Percentiles rank a stretch among this genome's conserved stretches.
These are phyloP conservation scores for Penicillium soppii DNA, from an alignment of 495 filamentous ascomycete genomes.

Conservation along the genomic window DNA sequence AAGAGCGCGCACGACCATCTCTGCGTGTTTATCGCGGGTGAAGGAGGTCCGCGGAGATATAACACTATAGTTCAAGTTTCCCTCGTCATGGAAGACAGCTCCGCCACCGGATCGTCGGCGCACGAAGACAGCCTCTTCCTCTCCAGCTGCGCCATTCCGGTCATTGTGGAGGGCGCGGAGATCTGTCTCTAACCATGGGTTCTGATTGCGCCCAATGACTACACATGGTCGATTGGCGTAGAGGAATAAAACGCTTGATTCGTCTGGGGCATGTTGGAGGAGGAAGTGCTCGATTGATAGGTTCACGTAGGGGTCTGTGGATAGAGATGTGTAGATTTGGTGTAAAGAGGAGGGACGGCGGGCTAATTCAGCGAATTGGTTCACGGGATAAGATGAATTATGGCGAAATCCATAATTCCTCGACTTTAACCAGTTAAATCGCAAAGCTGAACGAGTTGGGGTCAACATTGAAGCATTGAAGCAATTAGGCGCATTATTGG, in stretches of 20 bases:
- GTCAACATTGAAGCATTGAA: too few relatives aligned
- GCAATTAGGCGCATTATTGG: constrained; percentile 12
- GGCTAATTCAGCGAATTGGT: constrained; percentile 44
- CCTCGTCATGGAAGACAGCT: constrained; percentile 87
- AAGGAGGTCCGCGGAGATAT: constrained; percentile 75
- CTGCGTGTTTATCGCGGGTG: constrained; percentile 80
- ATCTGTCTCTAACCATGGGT: constrained; percentile 92
- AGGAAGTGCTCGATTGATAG: constrained; percentile 94
- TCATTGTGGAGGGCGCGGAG: constrained; percentile 54
- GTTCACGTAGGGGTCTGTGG: constrained; percentile 79
- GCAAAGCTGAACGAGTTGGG: too few relatives aligned
- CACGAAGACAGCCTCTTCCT: constrained; percentile 57
- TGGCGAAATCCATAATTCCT: constrained; percentile 20
- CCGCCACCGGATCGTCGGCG: constrained; percentile 85
- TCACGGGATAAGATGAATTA: constrained; percentile 36
- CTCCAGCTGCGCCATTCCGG: constrained; percentile 16
- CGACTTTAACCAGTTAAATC: too few relatives aligned
- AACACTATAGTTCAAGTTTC: constrained; percentile 92
- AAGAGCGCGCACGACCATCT: constrained; percentile 84
- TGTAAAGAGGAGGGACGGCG: constrained; percentile 47
- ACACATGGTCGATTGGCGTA: constrained; percentile 85
- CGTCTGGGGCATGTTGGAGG: constrained; percentile 64
- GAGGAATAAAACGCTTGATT: constrained; percentile 77
- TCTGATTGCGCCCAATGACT: constrained; percentile 93
- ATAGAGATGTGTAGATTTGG: constrained; percentile 77